These are phyloP conservation scores for Alnus rubra DNA, from an alignment of 306 rosid genomes.

Conservation along the genomic window DNA sequence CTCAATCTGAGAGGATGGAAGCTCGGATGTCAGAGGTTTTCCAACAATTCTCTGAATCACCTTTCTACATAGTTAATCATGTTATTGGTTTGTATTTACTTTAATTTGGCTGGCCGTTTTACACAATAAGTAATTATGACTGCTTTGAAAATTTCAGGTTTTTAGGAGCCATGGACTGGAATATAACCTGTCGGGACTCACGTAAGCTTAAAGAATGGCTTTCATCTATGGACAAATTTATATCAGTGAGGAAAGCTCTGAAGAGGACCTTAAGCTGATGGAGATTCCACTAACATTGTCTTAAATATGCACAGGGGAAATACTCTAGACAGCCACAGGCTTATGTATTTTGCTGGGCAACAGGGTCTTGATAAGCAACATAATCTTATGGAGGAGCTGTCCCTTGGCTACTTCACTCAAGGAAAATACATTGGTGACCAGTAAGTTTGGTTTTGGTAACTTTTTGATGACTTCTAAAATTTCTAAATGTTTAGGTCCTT, in stretches of 20 bases:
- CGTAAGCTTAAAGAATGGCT: slow-evolving; percentile 56
- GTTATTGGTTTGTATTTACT: slow-evolving; percentile 5
- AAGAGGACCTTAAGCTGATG: slow-evolving; percentile 10
- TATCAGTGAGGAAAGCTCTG: slow-evolving; percentile 7
- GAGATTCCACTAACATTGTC: slow-evolving; percentile 21
- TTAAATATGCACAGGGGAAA: slow-evolving; percentile 73
- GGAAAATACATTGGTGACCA: slow-evolving; percentile 82
- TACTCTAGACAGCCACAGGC: slow-evolving; percentile 90
- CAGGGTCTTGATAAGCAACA: slow-evolving; percentile 79
- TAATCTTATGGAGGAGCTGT: slow-evolving; percentile 72
- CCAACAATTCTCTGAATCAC: not conserved
- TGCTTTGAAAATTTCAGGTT: slow-evolving; percentile 51
- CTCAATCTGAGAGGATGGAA: slow-evolving; percentile 53
- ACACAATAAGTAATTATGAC: slow-evolving; percentile 3
- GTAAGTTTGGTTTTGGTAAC: slow-evolving; percentile 38
- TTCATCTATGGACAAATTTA: slow-evolving; percentile 23
- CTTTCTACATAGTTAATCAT: slow-evolving; percentile 1
- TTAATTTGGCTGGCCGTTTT: slow-evolving; percentile 14
- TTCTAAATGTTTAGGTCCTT: not conserved
- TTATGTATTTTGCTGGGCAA: slow-evolving; percentile 68
- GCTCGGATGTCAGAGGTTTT: slow-evolving; percentile 81
- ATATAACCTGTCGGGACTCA: slow-evolving; percentile 67
- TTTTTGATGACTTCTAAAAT: not conserved
- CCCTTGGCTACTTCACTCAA: slow-evolving; percentile 80
- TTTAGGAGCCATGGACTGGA: slow-evolving; percentile 52